Evolutionary conservation across 2,329 filamentous ascomycete genomes (phyloP), one percentile per base, ranked within the genome.

Genomic region (Phialocephala subalpina): DNA sequence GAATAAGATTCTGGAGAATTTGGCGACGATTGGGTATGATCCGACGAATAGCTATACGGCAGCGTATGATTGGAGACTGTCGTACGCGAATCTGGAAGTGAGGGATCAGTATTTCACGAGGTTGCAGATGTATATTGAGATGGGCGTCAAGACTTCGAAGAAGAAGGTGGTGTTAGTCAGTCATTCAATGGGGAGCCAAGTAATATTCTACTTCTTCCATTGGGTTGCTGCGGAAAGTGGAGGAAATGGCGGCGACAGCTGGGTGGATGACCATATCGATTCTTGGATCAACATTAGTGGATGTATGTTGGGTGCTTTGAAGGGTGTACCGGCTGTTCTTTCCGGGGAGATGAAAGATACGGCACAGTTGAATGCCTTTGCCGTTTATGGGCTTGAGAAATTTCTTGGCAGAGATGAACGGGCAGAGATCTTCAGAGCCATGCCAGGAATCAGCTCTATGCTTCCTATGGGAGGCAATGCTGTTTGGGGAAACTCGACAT

Each of bases 341-440:
- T 97, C 94, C 0, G 96, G 96, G 35, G 96, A 99, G 79, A 99
- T 99, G 96, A 93, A 95, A 71, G 96, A 99, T 75, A 99, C 96
- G 0, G 96, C 95, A 0, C 96, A 98, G 78, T 87, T 99, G 25
- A 98, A 98, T 74, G 88, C 95, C 1, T 97, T 98, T 77, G 96
- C 96, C 9, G 95, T 99, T 1, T 98, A 98, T 74, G 96, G 96
- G 0, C 86, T 99, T 11, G 96, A 99, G 78, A 97, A 96, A 76
- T 99, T 99, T 77, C 83, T 99, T 56, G 94, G 90, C 73, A 93
- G 92, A 73, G 90, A 94, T 70, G 96, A 99, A 78, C 88, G 96
- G 60, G 94, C 92, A 0, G 94, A 98, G 75, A 90, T 99, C 52
- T 97, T 99, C 82, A 90, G 96, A 60, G 93, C 94, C 53, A 98